A percentile compares a stretch with the other conserved stretches of the same genome.
Evolutionary conservation across 1,139 yeast species (phyloP).

Genomic region (Zygoascus sp.): DNA sequence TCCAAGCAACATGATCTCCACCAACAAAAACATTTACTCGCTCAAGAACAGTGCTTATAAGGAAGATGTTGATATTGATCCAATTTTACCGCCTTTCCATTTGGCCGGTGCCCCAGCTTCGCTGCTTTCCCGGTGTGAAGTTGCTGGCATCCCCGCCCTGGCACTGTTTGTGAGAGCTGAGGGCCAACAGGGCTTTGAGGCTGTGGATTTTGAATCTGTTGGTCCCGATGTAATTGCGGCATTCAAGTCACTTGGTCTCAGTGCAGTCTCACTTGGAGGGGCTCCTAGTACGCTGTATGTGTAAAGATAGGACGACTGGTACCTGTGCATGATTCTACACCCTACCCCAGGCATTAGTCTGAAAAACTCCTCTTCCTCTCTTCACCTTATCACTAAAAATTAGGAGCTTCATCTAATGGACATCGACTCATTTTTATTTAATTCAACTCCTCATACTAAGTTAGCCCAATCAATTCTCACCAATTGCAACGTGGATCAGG

Average conservation of each 20-base stretch:
- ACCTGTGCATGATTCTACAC: neutral
- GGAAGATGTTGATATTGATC: conserved; percentile 11
- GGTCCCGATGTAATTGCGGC: neutral
- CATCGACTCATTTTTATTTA: neutral
- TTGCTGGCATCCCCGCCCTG: conserved; percentile 17
- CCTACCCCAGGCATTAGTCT: too few relatives aligned
- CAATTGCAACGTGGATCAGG: neutral
- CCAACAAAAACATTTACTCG: conserved; percentile 18
- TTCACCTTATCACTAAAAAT: neutral
- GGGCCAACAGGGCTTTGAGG: conserved; percentile 31
- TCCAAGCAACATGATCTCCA: conserved; percentile 21
- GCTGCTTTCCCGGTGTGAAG: conserved; percentile 23
- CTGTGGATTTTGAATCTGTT: conserved; percentile 19
- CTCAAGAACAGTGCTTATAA: conserved; percentile 11
- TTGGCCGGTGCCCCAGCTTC: conserved; percentile 30
- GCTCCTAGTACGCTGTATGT: conserved; percentile 3
- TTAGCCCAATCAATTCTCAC: neutral
- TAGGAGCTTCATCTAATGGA: neutral
- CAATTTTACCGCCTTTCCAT: conserved; percentile 26
- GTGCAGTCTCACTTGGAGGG: neutral
- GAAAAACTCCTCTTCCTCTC: neutral
- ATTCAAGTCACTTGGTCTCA: conserved; percentile 4
- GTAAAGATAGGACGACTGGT: neutral
- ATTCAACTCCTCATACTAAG: neutral
- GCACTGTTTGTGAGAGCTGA: conserved; percentile 29